Base-by-base conservation (phyloP, 2,329 filamentous ascomycete species). In the Blumeria hordei region DNA sequence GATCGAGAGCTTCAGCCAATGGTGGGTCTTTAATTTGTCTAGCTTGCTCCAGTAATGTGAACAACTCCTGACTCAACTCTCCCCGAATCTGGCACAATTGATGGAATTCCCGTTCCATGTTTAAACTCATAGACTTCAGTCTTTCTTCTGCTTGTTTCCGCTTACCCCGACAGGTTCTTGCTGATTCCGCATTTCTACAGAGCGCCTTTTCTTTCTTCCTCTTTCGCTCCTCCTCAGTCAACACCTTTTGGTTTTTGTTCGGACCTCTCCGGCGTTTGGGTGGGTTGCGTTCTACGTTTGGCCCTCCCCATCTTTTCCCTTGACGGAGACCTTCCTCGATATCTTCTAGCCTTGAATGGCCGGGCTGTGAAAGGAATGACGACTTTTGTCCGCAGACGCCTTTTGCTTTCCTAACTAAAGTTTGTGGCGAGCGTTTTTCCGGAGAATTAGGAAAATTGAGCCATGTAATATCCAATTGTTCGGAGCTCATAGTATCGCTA, bases 121-220 rank as follows among this genome's bases (percentile, higher is more conserved):
- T 52, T 7, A 18, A 1, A 16, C 28, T 34, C 18, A 35, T 35
- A 7, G 33, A 32, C 36, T 52, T 52, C 6, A 52, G 32, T 16
- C 28, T 34, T 36, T 52, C 49, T 36, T 52, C 49, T 35, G 49
- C 49, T 36, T 52, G 49, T 16, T 52, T 52, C 18, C 49, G 35
- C 32, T 52, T 52, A 1, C 49, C 49, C 21, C 49, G 49, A 34
- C 49, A 52, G 11, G 49, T 52, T 34, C 49, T 10, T 35, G 49
- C 49, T 34, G 49, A 52, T 52, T 52, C 49, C 36, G 49, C 49
- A 16, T 52, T 52, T 16, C 49, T 52, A 36, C 49, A 52, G 9
- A 52, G 18, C 3, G 49, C 49, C 8, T 52, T 52, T 9, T 21
- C 49, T 52, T 52, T 52, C 33, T 52, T 52, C 33, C 16, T 35